Conservation (phyloP, 768 basidiomycete species). For the Lentinula edodes region DNA sequence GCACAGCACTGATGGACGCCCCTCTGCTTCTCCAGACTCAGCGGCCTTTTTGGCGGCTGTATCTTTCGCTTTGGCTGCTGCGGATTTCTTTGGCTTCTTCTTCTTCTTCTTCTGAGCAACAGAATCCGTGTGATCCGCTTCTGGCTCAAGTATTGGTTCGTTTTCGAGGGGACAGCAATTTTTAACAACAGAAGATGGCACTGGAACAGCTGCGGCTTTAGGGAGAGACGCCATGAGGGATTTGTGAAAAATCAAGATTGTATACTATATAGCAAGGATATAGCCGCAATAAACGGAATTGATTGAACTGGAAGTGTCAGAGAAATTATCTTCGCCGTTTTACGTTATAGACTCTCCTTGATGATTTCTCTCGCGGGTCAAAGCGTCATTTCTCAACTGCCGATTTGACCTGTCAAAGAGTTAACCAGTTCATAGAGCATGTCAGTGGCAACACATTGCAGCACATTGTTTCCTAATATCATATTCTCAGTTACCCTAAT, state of each 20-base stretch:
- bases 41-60: slow-evolving; percentile 23
- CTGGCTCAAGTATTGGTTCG: slow-evolving; percentile 1
- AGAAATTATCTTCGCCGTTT: not conserved
- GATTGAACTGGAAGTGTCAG: not conserved
- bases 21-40: slow-evolving; percentile 31
- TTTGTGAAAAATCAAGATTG: not conserved
- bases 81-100: slow-evolving; percentile 55
- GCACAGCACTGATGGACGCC: slow-evolving; percentile 63
- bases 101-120: slow-evolving; percentile 57
- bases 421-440: too few species aligned
- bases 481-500: too few species aligned
- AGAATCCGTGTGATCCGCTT: not conserved
- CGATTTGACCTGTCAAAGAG: too few species aligned
- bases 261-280: not conserved
- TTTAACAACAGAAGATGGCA: not conserved
- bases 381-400: not conserved
- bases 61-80: slow-evolving; percentile 36
- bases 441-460: too few species aligned
- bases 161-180: not conserved
- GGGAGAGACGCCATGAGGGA: not conserved
- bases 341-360: not conserved
- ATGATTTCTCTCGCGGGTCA: not conserved
- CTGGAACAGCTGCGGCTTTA: not conserved
- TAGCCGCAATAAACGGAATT: not conserved
- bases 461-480: too few species aligned